A percentile compares a stretch with the other conserved stretches of the same genome.
Conservation (phyloP, 805 yeast species). For the Vanderwaltozyma yarrowii region DNA sequence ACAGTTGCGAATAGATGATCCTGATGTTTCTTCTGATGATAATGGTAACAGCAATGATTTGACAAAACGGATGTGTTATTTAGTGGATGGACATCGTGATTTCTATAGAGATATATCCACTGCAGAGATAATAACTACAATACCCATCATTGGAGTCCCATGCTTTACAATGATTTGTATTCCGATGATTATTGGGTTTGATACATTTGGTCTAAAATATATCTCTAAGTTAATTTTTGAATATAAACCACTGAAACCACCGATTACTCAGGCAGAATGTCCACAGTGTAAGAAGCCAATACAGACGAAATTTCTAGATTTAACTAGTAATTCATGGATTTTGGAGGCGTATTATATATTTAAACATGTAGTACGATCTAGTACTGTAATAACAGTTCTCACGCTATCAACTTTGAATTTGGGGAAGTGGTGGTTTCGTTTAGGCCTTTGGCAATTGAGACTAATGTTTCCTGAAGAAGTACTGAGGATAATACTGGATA, state of each 20-base stretch:
- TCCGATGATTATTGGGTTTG: conserved; percentile 4
- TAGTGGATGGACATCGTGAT: conserved; percentile 13
- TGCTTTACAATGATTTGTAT: conserved; percentile 5
- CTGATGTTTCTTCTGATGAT: conserved; percentile 1
- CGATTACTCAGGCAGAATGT: conserved; percentile 8
- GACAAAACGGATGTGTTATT: conserved; percentile 8
- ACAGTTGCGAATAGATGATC: conserved; percentile 3
- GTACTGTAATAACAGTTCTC: conserved; percentile 1
- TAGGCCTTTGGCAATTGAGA: conserved; percentile 22
- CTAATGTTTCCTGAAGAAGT: conserved; percentile 21
- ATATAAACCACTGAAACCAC: conserved; percentile 3
- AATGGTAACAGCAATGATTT: conserved; percentile 4
- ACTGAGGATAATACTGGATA: conserved; percentile 14
- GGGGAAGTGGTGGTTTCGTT: conserved; percentile 13
- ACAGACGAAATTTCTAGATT: neutral
- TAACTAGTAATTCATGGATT: conserved; percentile 1
- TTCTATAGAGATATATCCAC: conserved; percentile 10
- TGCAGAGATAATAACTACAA: conserved; percentile 7
- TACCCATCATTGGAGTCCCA: conserved; percentile 9
- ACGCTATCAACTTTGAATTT: conserved; percentile 8
- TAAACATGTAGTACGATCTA: conserved; percentile 2
- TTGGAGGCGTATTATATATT: conserved; percentile 1
- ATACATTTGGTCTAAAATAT: conserved; percentile 5
- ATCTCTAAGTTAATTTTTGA: conserved; percentile 1
- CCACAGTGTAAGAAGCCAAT: conserved; percentile 15